phyloP scores from a whole-genome alignment of 495 filamentous ascomycete genomes.

The Thermothielavioides terrestris region DNA sequence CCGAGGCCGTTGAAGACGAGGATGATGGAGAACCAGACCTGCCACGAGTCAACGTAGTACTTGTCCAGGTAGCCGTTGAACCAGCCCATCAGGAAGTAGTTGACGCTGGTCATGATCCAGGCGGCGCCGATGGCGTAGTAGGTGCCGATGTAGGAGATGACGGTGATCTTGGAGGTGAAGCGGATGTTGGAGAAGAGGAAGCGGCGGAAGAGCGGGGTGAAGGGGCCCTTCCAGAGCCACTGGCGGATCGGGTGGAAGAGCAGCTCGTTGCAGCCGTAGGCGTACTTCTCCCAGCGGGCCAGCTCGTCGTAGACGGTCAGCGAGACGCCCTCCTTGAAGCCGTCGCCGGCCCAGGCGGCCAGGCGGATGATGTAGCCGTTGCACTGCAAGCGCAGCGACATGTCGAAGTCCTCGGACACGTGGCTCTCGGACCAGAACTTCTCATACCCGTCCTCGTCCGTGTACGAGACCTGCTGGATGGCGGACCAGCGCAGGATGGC shows the following conservation, averaged over 20 bases:
- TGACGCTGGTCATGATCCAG: slow-evolving; percentile 68
- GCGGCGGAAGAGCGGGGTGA: slow-evolving; percentile 63
- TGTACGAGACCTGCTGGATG: slow-evolving; percentile 66
- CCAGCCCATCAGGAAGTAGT: slow-evolving; percentile 74
- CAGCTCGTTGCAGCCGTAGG: slow-evolving; percentile 79
- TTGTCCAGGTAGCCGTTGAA: slow-evolving; percentile 66
- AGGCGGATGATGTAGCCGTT: slow-evolving; percentile 66
- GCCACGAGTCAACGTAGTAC: slow-evolving; percentile 69
- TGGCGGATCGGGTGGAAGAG: slow-evolving; percentile 65
- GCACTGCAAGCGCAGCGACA: slow-evolving; percentile 71
- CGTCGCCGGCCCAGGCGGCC: slow-evolving; percentile 62
- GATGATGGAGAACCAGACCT: slow-evolving; percentile 66
- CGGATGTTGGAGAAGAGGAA: slow-evolving; percentile 68
- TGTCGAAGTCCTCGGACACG: slow-evolving; percentile 80
- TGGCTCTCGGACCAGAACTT: slow-evolving; percentile 81
- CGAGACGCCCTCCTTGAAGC: slow-evolving; percentile 79
- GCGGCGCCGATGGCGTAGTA: slow-evolving; percentile 77
- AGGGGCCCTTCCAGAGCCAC: slow-evolving; percentile 57
- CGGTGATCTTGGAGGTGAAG: slow-evolving; percentile 69
- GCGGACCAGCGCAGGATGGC: slow-evolving; percentile 73
- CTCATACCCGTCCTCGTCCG: slow-evolving; percentile 57
- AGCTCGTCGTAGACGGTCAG: slow-evolving; percentile 80
- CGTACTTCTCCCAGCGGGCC: slow-evolving; percentile 79
- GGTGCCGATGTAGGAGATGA: slow-evolving; percentile 78
- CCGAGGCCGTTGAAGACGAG: slow-evolving; percentile 64